These are phyloP conservation scores for Beta macrorhiza DNA, from an alignment of 179 eudicot genomes.

Conservation along the genomic window DNA sequence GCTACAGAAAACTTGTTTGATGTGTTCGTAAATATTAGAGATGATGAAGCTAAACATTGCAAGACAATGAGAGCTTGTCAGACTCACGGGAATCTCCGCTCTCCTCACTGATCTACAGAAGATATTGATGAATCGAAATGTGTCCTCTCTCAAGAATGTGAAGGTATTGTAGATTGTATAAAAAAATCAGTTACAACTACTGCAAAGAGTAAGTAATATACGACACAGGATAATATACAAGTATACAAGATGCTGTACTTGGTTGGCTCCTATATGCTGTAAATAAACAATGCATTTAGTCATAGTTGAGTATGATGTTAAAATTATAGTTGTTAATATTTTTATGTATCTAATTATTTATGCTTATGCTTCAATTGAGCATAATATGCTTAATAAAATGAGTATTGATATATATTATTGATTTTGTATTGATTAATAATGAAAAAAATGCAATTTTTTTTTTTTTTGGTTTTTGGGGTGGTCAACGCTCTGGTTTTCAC, in stretches of 20 bases:
- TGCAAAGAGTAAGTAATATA: constrained; percentile 26
- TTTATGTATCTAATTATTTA: too few species aligned
- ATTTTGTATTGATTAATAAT: too few species aligned
- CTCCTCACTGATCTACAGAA: constrained; percentile 71
- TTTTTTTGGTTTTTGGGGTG: too few species aligned
- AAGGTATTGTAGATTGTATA: constrained; percentile 85
- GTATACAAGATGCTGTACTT: background rate
- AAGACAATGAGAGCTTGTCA: constrained; percentile 99
- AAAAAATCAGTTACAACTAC: constrained; percentile 61
- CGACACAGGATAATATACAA: constrained; percentile 1
- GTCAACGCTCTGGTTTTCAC: too few species aligned
- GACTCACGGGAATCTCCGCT: constrained; percentile 78
- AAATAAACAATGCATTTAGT: too few species aligned
- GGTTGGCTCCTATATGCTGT: too few species aligned
- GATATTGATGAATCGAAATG: constrained; percentile 49
- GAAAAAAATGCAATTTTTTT: too few species aligned
- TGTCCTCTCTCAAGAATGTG: constrained; percentile 57
- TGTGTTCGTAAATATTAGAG: constrained; percentile 86
- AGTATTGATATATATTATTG: too few species aligned
- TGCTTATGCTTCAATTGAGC: too few species aligned
- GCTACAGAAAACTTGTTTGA: constrained; percentile 84
- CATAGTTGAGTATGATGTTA: too few species aligned
- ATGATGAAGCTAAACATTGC: constrained; percentile 96
- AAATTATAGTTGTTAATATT: too few species aligned
- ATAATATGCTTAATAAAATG: too few species aligned